Conservation (phyloP, 1,284 basidiomycete species). For the Malassezia yamatoensis region DNA sequence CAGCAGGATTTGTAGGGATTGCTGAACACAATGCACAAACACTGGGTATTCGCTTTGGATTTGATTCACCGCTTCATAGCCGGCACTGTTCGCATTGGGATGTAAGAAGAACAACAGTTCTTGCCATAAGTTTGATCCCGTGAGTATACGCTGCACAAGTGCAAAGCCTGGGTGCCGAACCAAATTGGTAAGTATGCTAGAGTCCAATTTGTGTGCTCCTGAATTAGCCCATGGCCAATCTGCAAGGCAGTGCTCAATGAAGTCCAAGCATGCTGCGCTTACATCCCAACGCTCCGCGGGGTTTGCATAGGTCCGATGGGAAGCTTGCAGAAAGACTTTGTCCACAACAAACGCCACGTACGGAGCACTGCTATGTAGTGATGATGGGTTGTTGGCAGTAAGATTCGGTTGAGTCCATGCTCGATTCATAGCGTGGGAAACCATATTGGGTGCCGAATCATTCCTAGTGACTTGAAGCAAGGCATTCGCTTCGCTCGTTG, state of each 20-base stretch:
- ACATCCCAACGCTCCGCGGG: slow-evolving; percentile 75
- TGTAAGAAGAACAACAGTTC: slow-evolving; percentile 64
- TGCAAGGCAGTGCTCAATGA: slow-evolving; percentile 70
- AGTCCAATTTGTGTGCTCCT: slow-evolving; percentile 18
- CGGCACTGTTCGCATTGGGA: slow-evolving; percentile 31
- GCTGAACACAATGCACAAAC: slow-evolving; percentile 65
- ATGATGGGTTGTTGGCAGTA: not conserved
- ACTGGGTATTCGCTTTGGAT: slow-evolving; percentile 58
- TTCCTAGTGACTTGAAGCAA: slow-evolving; percentile 20
- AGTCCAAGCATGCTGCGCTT: slow-evolving; percentile 71
- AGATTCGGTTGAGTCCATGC: not conserved
- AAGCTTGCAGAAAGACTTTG: slow-evolving; percentile 61
- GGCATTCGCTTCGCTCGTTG: slow-evolving; percentile 7
- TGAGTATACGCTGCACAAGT: slow-evolving; percentile 68
- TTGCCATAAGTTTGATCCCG: slow-evolving; percentile 60
- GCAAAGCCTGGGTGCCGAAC: slow-evolving; percentile 72
- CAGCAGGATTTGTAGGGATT: slow-evolving; percentile 70
- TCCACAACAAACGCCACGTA: slow-evolving; percentile 79
- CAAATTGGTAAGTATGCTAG: slow-evolving; percentile 50
- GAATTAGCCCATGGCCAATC: slow-evolving; percentile 60
- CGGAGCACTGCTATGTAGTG: slow-evolving; percentile 45
- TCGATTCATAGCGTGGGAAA: not conserved
- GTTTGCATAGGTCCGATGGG: slow-evolving; percentile 60
- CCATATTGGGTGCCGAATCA: not conserved
- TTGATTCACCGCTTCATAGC: slow-evolving; percentile 55